Percentiles rank a stretch among this genome's conserved stretches.
These are phyloP conservation scores for Lactarius akahatsu DNA, from an alignment of 768 basidiomycete genomes.

Conservation along the genomic window DNA sequence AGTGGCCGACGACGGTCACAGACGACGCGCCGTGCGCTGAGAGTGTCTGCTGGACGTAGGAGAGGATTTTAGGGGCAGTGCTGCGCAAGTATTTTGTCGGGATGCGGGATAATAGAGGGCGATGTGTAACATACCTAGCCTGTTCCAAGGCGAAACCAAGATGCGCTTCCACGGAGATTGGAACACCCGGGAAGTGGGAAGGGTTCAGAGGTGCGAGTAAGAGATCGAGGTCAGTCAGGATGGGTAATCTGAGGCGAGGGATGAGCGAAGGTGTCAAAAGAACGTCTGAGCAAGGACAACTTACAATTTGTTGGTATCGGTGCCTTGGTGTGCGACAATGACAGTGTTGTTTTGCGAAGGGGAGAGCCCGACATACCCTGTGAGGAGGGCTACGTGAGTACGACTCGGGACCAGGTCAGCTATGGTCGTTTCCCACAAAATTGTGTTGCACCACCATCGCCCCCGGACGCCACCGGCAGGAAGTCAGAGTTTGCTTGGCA, in stretches of 20 bases:
- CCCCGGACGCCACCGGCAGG: conserved; percentile 47
- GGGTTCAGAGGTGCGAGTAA: not conserved
- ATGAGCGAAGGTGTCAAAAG: not conserved
- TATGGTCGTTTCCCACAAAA: conserved; percentile 38
- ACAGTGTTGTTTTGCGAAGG: conserved; percentile 38
- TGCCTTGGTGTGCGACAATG: conserved; percentile 42
- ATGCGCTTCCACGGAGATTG: too few relatives aligned
- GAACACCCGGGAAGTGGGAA: not conserved
- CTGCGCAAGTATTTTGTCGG: too few relatives aligned
- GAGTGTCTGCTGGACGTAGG: too few relatives aligned
- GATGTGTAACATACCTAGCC: too few relatives aligned
- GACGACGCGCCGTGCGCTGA: too few relatives aligned
- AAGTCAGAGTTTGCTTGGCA: conserved; percentile 51
- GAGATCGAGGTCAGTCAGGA: not conserved
- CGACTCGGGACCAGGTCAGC: too few relatives aligned
- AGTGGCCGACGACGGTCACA: too few relatives aligned
- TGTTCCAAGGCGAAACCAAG: too few relatives aligned
- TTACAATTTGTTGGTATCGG: conserved; percentile 37
- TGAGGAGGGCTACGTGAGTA: not conserved
- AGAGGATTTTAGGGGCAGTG: too few relatives aligned
- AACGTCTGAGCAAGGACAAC: not conserved
- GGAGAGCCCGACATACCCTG: conserved; percentile 58
- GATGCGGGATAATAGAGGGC: too few relatives aligned
- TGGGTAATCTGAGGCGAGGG: not conserved
- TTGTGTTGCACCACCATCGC: conserved; percentile 43